Conservation (phyloP, 1,284 basidiomycete genomes). For the Rhizoctonia solani region DNA sequence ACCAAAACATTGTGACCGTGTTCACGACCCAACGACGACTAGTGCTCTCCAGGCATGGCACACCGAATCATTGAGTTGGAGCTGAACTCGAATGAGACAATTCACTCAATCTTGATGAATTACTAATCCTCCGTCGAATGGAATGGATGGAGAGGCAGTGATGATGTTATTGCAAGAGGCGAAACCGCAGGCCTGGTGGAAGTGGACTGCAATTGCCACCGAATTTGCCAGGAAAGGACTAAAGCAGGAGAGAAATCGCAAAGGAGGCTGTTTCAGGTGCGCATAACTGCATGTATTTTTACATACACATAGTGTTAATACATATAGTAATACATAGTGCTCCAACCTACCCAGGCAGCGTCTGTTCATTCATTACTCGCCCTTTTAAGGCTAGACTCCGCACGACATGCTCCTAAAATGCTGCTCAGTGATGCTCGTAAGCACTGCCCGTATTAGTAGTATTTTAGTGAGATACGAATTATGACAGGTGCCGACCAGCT, state of each 20-base stretch:
- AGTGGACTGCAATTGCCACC: conserved; percentile 44
- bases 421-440: conserved; percentile 72
- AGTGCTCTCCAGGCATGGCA: conserved; percentile 19
- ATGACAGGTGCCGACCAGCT: conserved; percentile 69
- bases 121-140: conserved; percentile 44
- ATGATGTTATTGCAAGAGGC: conserved; percentile 46
- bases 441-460: too few species aligned
- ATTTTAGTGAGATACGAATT: conserved; percentile 36
- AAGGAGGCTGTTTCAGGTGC: conserved; percentile 46
- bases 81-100: conserved; percentile 33
- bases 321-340: conserved; percentile 4
- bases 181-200: conserved; percentile 47
- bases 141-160: conserved; percentile 43
- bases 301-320: neutral
- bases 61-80: conserved; percentile 32
- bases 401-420: conserved; percentile 79
- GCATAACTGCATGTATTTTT: neutral
- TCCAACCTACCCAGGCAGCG: conserved; percentile 39
- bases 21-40: too few species aligned
- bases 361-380: conserved; percentile 80
- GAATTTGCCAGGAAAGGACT: conserved; percentile 47
- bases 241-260: conserved; percentile 43
- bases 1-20: neutral
- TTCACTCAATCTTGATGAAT: conserved; percentile 48
- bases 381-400: conserved; percentile 77